Base-by-base conservation (phyloP, 257 asterid genomes). In the Galeopsis tetrahit region DNA sequence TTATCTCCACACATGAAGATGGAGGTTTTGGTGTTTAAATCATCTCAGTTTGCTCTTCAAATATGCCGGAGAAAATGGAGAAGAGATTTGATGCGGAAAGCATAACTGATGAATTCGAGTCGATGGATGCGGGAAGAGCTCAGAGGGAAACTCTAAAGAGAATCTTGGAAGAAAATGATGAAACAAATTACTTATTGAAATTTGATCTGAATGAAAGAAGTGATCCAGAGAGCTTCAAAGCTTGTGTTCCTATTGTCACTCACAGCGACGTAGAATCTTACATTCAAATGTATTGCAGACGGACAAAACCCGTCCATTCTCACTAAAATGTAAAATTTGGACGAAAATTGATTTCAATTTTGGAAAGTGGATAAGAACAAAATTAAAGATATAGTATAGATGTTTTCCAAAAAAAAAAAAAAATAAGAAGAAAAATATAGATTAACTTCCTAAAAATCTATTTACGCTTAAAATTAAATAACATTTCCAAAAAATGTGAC, bases 161-260 rank as follows among this genome's bases (percentile, higher is more conserved):
- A 63, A 91, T 91, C 72, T 85, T 91, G 72, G 78, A 89, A 79
- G 87, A 87, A 69, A 91, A 89, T 79, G 88, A 89, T 13, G 86
- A 62, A 36, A 84, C 88, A 40, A 93, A 81, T 87, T 89, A 91
- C 52, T 55, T 91, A 55, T 75, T 62, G 3, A 64, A 72, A 68
- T 91, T 86, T 82, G 88, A 87, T 40, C 89, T 91, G 3, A 69
- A 80, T 72, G 95, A 89, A 75, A 91, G 83, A 70, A 89, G 77
- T 17, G 97, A 91, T 46, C 81, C 82, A 0, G 73, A 78, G 13
- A 85, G 66, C 73, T 91, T 75, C 79, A 83, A 67, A 72, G 78
- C 82, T 46, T 73, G 85, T 77, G 81, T 91, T 44, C 96, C 96
- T 3, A 72, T 91, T 49, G 95, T 80, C 46, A 77, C 79, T 59